Evolutionary conservation across 1,139 yeast species (phyloP).

Genomic region (Suhomyces terraborum): DNA sequence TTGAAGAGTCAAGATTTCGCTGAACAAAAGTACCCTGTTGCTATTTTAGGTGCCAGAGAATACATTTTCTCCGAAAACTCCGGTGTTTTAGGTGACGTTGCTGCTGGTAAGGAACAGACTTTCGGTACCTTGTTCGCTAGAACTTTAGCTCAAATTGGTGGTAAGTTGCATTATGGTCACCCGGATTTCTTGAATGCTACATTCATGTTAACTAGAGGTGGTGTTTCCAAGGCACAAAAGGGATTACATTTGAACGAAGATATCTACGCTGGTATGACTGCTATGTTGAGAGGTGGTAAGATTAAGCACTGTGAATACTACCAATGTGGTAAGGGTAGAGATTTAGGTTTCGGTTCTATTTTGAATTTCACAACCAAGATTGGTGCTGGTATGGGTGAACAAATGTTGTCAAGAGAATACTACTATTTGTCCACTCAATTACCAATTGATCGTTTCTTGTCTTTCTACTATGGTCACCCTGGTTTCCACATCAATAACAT

Average conservation of each 20-base stretch:
- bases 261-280: constrained; percentile 99
- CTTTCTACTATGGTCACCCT: constrained; percentile 97
- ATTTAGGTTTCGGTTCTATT: constrained; percentile 98
- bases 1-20: constrained; percentile 45
- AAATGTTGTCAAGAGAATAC: constrained; percentile 97
- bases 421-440: constrained; percentile 96
- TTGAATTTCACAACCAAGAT: constrained; percentile 97
- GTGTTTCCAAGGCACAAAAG: constrained; percentile 98
- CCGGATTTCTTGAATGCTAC: constrained; percentile 97
- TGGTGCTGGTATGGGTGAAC: constrained; percentile 99
- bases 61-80: constrained; percentile 98
- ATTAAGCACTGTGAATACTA: constrained; percentile 98
- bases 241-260: constrained; percentile 98
- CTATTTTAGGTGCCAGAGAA: constrained; percentile 99
- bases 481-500: constrained; percentile 98
- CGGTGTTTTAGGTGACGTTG: constrained; percentile 99
- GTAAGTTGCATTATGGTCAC: constrained; percentile 98
- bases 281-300: constrained; percentile 96
- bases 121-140: constrained; percentile 98
- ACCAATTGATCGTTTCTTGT: constrained; percentile 94
- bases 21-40: constrained; percentile 73
- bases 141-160: constrained; percentile 97
- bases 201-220: constrained; percentile 97
- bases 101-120: constrained; percentile 99
- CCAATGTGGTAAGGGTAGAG: constrained; percentile 99